phyloP scores from a whole-genome alignment of 768 basidiomycete genomes.

The Leccinum imitatum region DNA sequence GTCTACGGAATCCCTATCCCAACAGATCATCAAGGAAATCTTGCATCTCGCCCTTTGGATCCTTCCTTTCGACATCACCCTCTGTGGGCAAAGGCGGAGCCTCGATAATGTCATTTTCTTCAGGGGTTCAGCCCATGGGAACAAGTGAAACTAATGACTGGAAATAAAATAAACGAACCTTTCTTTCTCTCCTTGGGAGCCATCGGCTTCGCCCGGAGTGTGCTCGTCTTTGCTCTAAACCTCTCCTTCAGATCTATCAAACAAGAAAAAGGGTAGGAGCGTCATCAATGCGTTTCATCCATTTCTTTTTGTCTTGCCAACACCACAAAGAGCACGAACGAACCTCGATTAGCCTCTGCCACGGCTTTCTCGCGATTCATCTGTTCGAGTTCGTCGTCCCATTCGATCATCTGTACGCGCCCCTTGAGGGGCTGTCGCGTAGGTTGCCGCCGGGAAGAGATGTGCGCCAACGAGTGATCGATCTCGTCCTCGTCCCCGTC shows the following conservation, averaged over 20 bases:
- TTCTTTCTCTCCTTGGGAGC: slow-evolving; percentile 36
- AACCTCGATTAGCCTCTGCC: slow-evolving; percentile 77
- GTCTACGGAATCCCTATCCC: slow-evolving; percentile 25
- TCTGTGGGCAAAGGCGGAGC: slow-evolving; percentile 56
- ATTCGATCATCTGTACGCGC: slow-evolving; percentile 60
- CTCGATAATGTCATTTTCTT: slow-evolving; percentile 39
- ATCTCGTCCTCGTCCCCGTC: slow-evolving; percentile 57
- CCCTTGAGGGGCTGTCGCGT: slow-evolving; percentile 52
- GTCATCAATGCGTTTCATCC: background rate
- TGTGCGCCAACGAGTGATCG: slow-evolving; percentile 56
- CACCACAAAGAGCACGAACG: slow-evolving; percentile 8
- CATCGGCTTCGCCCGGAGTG: slow-evolving; percentile 40
- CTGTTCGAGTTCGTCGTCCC: slow-evolving; percentile 65
- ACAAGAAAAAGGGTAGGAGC: background rate
- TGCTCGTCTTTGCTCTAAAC: slow-evolving; percentile 55
- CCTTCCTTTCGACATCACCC: slow-evolving; percentile 28
- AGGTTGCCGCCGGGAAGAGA: slow-evolving; percentile 35
- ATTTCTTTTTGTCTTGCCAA: background rate
- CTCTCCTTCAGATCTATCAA: slow-evolving; percentile 55
- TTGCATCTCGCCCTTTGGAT: slow-evolving; percentile 61
- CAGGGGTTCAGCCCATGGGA: slow-evolving; percentile 5
- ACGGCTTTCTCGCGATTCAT: slow-evolving; percentile 68
- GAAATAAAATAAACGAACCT: slow-evolving; percentile 28
- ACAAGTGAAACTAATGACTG: background rate
- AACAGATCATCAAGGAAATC: slow-evolving; percentile 71